Evolutionary conservation across 2,329 filamentous ascomycete species (phyloP), one percentile per base, ranked within the genome.

Genomic region (Lasiodiplodia theobromae): DNA sequence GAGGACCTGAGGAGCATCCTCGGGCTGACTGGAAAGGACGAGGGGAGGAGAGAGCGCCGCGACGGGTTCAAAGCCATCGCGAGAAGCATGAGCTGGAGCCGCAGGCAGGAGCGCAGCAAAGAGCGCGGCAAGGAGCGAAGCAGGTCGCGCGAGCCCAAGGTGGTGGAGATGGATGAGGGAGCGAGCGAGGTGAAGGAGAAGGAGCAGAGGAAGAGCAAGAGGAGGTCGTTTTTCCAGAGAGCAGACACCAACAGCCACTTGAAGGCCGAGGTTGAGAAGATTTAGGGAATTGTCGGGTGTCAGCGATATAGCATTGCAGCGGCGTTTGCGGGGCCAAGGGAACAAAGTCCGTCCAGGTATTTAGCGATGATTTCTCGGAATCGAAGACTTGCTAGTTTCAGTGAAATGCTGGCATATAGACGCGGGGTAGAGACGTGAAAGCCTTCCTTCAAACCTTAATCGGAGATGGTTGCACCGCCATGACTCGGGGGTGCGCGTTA

Each of bases 1-100:
- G 84, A 85, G 0, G 89, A 90, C 77, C 74, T 94, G 67, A 87
- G 88, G 80, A 82, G 86, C 72, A 78, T 92, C 14, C 77, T 93
- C 56, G 89, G 89, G 0, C 65, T 80, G 23, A 74, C 70, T 68
- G 28, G 23, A 11, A 34, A 73, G 73, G 60, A 62, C 25, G 68
- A 66, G 54, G 44, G 58, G 10, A 40, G 68, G 57, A 40, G 68
- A 28, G 31, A 52, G 47, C 37, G 68, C 12, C 65, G 76, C 56
- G 76, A 78, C 44, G 71, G 74, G 0, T 71, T 79, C 66, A 77
- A 75, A 70, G 70, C 69, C 14, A 68, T 73, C 23, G 73, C 72
- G 16, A 57, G 68, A 28, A 69, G 69, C 53, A 58, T 38, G 38
- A 71, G 69, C 52, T 69, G 68, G 69, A 68, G 54, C 18, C 58